Base-by-base conservation (phyloP, 148 eudicot species). In the Camellia lanceoleosa region DNA sequence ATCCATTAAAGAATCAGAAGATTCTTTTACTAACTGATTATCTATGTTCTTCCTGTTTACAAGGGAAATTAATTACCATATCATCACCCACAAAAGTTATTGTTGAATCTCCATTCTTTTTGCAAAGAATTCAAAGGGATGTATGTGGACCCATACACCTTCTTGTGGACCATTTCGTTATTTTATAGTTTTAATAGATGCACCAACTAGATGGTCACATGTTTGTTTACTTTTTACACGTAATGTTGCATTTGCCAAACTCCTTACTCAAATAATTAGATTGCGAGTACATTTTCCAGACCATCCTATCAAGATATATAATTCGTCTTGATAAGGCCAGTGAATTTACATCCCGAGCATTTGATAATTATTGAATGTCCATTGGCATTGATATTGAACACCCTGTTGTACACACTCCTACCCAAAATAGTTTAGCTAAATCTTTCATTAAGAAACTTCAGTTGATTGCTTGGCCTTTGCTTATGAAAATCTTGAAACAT, bases 341-440 rank as follows among this genome's bases (percentile, higher is more conserved):
- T 3, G 49, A 73, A 30, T 72, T 72, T 51, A 72, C 16, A 2
- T 72, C 75, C 6, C 20, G 47, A 72, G 13, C 60, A 0, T 72
- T 72, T 43, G 43, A 51, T 72, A 42, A 51, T 15, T 72, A 49
- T 52, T 72, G 60, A 52, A 52, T 52, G 67, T 38, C 67, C 1
- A 56, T 75, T 41, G 67, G 67, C 3, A 75, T 75, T 23, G 13
- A 62, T 63, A 41, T 63, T 63, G 44, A 47, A 77, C 71, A 77
- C 19, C 44, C 44, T 44, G 46, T 77, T 4, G 3, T 52, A 4
- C 55, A 64, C 64, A 54, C 64, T 63, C 71, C 1, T 16, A 77
- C 59, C 5, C 59, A 77, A 77, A 77, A 77, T 75, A 78, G 84
- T 47, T 49, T 82, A 3, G 51, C 5, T 20, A 9, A 70, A 6